Evolutionary conservation across 2,329 filamentous ascomycete species (phyloP).

Genomic region (Elsinoe necatrix): DNA sequence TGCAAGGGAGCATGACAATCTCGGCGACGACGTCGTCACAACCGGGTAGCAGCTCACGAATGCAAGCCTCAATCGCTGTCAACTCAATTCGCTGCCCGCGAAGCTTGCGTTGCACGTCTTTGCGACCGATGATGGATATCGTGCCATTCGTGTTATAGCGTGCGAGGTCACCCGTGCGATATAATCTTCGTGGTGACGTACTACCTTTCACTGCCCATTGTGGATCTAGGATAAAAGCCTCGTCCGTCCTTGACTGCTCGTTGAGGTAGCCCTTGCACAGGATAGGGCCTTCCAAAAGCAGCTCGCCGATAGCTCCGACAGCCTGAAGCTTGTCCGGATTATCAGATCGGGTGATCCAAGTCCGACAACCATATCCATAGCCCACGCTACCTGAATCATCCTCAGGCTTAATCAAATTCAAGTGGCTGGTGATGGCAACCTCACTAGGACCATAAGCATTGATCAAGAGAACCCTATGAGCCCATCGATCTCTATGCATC

Average conservation of each 20-base stretch:
- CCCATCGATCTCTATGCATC: neutral
- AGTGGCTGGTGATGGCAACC: constrained; percentile 18
- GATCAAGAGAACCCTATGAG: constrained; percentile 11
- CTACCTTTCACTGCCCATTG: constrained; percentile 17
- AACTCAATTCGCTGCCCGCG: constrained; percentile 90
- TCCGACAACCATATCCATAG: constrained; percentile 17
- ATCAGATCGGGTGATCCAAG: constrained; percentile 26
- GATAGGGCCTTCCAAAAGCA: constrained; percentile 39
- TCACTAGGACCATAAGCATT: constrained; percentile 21
- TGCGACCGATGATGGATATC: constrained; percentile 59
- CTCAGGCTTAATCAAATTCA: neutral
- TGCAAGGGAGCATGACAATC: neutral
- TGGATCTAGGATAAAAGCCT: constrained; percentile 26
- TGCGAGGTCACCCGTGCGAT: constrained; percentile 39
- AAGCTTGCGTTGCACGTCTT: constrained; percentile 85
- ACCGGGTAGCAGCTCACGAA: neutral
- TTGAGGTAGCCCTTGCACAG: constrained; percentile 37
- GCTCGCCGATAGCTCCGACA: constrained; percentile 40
- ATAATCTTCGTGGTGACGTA: neutral
- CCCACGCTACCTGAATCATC: constrained; percentile 3
- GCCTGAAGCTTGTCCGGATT: constrained; percentile 28
- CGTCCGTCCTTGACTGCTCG: constrained; percentile 24
- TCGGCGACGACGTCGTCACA: neutral
- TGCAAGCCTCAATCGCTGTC: constrained; percentile 64
- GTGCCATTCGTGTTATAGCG: constrained; percentile 65